Conservation (phyloP, 306 rosid species). For the Herpetospermum pedunculosum region DNA sequence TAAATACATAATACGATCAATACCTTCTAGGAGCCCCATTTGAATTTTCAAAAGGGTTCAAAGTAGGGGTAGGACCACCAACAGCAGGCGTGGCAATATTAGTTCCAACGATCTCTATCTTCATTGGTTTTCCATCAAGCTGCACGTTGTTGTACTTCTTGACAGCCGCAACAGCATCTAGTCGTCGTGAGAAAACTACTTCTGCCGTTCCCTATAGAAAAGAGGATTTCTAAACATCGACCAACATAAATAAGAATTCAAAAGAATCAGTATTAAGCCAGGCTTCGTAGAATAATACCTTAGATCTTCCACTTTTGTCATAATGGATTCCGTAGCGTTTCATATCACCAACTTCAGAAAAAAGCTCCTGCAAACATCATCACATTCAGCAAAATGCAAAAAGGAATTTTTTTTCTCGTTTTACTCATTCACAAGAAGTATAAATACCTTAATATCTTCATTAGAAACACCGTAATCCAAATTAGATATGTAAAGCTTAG, state of each 20-base stretch:
- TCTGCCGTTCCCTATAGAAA: constrained; percentile 87
- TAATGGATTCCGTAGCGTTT: constrained; percentile 68
- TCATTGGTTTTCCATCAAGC: constrained; percentile 91
- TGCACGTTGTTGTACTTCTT: constrained; percentile 89
- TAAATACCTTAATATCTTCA: constrained; percentile 74
- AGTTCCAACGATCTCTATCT: constrained; percentile 86
- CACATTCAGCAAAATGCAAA: neutral
- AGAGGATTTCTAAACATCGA: constrained; percentile 12
- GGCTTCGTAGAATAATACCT: constrained; percentile 51
- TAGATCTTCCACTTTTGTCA: constrained; percentile 90
- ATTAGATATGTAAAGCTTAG: constrained; percentile 85
- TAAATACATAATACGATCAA: neutral
- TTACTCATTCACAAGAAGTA: neutral
- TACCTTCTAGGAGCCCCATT: constrained; percentile 36
- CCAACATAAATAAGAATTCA: constrained; percentile 16
- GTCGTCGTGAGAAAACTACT: constrained; percentile 65
- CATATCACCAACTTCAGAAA: constrained; percentile 84
- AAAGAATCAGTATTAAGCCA: constrained; percentile 16
- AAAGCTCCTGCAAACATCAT: constrained; percentile 55
- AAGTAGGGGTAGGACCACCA: constrained; percentile 13
- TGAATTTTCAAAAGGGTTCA: constrained; percentile 33
- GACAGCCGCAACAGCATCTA: constrained; percentile 82
- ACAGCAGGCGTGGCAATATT: constrained; percentile 49
- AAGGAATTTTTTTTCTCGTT: neutral
- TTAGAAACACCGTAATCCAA: constrained; percentile 84